A percentile compares a stretch with the other conserved stretches of the same genome.
Conservation (phyloP, 331 rosid species). For the Malus hybrid region DNA sequence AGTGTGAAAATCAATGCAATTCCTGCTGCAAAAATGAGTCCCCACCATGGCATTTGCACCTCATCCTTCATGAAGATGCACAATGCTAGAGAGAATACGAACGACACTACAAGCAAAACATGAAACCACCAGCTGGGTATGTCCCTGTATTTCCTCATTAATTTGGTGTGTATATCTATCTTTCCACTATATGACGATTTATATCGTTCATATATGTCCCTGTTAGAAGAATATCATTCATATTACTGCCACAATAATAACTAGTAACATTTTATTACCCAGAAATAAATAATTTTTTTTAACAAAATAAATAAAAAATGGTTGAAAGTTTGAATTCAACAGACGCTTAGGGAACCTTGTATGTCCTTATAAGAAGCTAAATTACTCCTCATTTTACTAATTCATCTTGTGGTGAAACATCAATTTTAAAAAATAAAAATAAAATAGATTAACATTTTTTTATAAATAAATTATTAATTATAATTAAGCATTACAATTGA, state of each 20-base stretch:
- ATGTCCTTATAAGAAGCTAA: too few relatives aligned
- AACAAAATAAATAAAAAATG: too few relatives aligned
- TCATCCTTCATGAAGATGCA: conserved; percentile 23
- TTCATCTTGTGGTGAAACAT: too few relatives aligned
- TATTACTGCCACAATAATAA: background rate
- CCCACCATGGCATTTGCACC: conserved; percentile 41
- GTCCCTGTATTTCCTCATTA: conserved; percentile 67
- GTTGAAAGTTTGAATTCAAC: too few relatives aligned
- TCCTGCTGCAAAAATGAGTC: conserved; percentile 26
- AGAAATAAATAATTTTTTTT: too few relatives aligned
- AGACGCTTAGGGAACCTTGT: too few relatives aligned
- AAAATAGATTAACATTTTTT: background rate
- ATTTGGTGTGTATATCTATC: conserved; percentile 70
- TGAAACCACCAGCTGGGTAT: conserved; percentile 56
- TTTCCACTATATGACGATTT: conserved; percentile 45
- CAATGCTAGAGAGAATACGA: conserved; percentile 31
- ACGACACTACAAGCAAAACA: background rate
- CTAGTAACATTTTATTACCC: background rate
- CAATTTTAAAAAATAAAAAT: background rate
- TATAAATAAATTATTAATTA: background rate
- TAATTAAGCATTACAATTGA: background rate
- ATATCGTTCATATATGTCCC: conserved; percentile 61
- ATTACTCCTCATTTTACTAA: too few relatives aligned
- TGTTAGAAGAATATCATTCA: conserved; percentile 8
- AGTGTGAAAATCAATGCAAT: conserved; percentile 31